These are phyloP conservation scores for Alloascoidea africana DNA, from an alignment of 805 yeast species.

Conservation along the genomic window DNA sequence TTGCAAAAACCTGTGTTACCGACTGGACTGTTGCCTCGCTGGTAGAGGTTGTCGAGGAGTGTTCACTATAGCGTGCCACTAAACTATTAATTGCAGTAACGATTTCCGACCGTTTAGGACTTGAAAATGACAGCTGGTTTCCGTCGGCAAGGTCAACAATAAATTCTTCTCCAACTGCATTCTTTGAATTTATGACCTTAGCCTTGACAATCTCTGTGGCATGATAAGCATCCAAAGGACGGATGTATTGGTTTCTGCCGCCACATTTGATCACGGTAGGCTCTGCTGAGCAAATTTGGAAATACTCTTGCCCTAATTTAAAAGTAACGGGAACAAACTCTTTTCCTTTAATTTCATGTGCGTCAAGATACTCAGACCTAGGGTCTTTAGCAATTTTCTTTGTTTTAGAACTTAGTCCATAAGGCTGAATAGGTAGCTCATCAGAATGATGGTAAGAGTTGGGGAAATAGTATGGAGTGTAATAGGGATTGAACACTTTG, in stretches of 20 bases:
- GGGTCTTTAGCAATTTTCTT: slow-evolving; percentile 20
- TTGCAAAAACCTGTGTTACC: slow-evolving; percentile 32
- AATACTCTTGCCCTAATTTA: not conserved
- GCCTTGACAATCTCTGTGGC: not conserved
- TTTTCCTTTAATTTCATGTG: not conserved
- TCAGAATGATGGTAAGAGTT: slow-evolving; percentile 31
- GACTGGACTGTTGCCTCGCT: not conserved
- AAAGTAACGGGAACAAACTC: no score
- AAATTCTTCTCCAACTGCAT: not conserved
- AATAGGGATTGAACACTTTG: slow-evolving; percentile 12
- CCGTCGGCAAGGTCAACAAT: not conserved
- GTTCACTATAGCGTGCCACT: not conserved
- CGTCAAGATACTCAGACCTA: not conserved
- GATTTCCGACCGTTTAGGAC: slow-evolving; percentile 19
- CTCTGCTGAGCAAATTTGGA: not conserved
- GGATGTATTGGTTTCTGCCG: not conserved
- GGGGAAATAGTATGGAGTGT: slow-evolving; percentile 23
- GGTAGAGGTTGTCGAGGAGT: not conserved
- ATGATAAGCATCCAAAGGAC: slow-evolving; percentile 1
- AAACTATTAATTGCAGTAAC: slow-evolving; percentile 25
- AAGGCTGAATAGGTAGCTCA: slow-evolving; percentile 19
- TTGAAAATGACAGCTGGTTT: not conserved
- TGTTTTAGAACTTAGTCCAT: slow-evolving; percentile 29
- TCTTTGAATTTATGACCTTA: not conserved
- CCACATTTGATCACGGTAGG: not conserved